These are phyloP conservation scores for Stachybotrys elegans DNA, from an alignment of 2,329 filamentous ascomycete genomes.

Conservation along the genomic window DNA sequence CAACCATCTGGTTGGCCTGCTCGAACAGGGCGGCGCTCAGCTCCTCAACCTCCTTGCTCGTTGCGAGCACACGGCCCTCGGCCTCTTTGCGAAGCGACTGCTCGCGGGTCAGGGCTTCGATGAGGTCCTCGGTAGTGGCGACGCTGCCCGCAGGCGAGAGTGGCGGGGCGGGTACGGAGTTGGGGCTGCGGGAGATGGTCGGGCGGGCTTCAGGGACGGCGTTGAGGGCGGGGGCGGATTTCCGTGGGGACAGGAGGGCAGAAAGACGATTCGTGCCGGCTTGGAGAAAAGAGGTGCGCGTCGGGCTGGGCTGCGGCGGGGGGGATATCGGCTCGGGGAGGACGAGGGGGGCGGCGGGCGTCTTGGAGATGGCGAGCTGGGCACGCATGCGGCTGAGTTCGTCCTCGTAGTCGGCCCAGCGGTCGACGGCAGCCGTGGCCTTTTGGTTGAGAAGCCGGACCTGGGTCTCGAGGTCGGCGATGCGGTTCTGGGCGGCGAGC, in stretches of 20 bases:
- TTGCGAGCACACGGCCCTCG: constrained; percentile 61
- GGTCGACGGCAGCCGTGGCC: constrained; percentile 58
- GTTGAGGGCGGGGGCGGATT: constrained; percentile 31
- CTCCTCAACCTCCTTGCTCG: constrained; percentile 70
- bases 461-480: constrained; percentile 66
- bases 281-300: constrained; percentile 40
- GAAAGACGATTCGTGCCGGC: constrained; percentile 40
- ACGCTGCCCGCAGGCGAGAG: constrained; percentile 11
- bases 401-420: constrained; percentile 76
- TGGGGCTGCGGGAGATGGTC: constrained; percentile 13
- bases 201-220: constrained; percentile 15
- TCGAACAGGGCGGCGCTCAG: constrained; percentile 70
- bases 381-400: constrained; percentile 59
- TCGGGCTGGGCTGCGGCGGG: constrained; percentile 21
- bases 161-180: constrained; percentile 13
- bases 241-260: constrained; percentile 40
- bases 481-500: constrained; percentile 51
- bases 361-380: constrained; percentile 19
- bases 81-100: constrained; percentile 62
- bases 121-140: constrained; percentile 44
- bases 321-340: constrained; percentile 16
- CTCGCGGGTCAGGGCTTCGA: constrained; percentile 61
- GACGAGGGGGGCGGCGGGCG: constrained; percentile 9
- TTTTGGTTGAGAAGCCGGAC: constrained; percentile 67
- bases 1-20: constrained; percentile 86